Conservation (phyloP, 2,329 filamentous ascomycete genomes). For the Pseudogymnoascus sp. region DNA sequence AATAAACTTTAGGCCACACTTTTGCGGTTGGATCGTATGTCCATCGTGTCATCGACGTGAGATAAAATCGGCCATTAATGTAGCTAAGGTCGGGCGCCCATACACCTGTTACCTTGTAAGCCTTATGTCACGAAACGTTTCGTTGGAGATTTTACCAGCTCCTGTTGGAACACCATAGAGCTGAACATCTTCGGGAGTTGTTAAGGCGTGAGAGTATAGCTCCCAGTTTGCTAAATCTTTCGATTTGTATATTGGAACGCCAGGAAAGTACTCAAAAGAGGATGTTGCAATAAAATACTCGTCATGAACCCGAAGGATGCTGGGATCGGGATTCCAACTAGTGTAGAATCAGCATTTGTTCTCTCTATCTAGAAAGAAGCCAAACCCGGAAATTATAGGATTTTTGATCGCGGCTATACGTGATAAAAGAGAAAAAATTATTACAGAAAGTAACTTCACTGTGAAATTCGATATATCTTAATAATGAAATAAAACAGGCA, state of each 20-base stretch:
- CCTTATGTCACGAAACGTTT: neutral
- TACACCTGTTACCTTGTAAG: slow-evolving; percentile 2
- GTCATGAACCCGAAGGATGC: slow-evolving; percentile 38
- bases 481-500: neutral
- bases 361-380: neutral
- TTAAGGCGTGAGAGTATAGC: slow-evolving; percentile 24
- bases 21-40: slow-evolving; percentile 17
- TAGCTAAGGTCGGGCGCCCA: slow-evolving; percentile 13
- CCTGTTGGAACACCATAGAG: slow-evolving; percentile 13
- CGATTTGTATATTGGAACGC: slow-evolving; percentile 43
- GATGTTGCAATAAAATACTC: slow-evolving; percentile 47
- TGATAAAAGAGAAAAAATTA: neutral
- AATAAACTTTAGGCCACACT: slow-evolving; percentile 17
- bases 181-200: slow-evolving; percentile 11
- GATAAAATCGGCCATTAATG: slow-evolving; percentile 12
- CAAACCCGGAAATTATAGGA: neutral
- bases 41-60: slow-evolving; percentile 12
- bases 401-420: neutral
- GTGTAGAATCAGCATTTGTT: neutral
- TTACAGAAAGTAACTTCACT: neutral
- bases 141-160: slow-evolving; percentile 2
- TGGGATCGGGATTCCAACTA: slow-evolving; percentile 46
- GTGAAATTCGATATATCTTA: neutral
- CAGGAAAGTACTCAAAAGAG: slow-evolving; percentile 46
- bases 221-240: slow-evolving; percentile 35